These are phyloP conservation scores for Gremmenia infestans DNA, from an alignment of 2,329 filamentous ascomycete species.

Conservation along the genomic window DNA sequence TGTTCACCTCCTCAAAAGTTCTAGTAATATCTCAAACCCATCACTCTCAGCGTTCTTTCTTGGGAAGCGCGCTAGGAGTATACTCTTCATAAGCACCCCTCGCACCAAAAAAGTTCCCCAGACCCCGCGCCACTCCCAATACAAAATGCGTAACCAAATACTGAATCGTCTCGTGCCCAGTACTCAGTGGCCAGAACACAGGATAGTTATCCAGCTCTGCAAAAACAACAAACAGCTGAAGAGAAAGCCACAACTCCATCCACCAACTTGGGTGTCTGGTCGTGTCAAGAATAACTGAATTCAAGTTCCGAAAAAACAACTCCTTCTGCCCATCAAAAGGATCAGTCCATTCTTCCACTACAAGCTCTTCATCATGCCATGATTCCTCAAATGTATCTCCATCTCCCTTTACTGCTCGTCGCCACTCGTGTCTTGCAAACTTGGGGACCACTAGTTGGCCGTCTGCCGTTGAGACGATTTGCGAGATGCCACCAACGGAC, in stretches of 20 bases:
- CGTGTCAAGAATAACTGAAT: constrained; percentile 10
- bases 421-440: constrained; percentile 16
- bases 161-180: not conserved
- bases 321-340: constrained; percentile 18
- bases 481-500: constrained; percentile 6
- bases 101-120: not conserved
- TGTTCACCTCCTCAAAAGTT: too few species aligned
- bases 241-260: constrained; percentile 6
- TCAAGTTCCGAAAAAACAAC: constrained; percentile 19
- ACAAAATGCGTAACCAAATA: not conserved
- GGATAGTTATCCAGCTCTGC: constrained; percentile 14
- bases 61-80: not conserved
- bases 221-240: constrained; percentile 12
- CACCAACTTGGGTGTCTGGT: not conserved
- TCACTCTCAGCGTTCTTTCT: not conserved
- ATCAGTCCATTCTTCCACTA: constrained; percentile 18
- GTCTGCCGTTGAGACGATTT: constrained; percentile 1
- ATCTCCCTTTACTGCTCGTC: not conserved
- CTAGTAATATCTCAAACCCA: too few species aligned
- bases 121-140: not conserved
- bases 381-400: not conserved
- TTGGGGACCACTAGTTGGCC: constrained; percentile 11
- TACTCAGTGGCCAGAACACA: not conserved
- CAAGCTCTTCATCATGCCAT: constrained; percentile 3
- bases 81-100: not conserved